Base-by-base conservation (phyloP, 768 basidiomycete species). In the Podaxis rugospora region DNA sequence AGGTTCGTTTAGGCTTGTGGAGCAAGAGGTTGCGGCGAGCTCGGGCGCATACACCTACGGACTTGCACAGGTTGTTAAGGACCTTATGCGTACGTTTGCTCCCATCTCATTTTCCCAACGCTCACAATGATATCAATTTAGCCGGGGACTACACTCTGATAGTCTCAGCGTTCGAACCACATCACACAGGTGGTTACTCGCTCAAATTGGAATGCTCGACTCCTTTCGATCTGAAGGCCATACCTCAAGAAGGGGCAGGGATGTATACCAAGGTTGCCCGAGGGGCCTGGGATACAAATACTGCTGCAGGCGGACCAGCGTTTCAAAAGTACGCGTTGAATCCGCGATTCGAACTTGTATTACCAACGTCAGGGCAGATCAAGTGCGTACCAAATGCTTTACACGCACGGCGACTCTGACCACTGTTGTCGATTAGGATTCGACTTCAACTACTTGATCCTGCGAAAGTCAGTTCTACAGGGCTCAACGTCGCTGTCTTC, bases 201-300 rank as follows among this genome's bases (percentile, higher is more conserved):
- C 71, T 97, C 25, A 78, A 78, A 23, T 72, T 93, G 2, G 84
- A 90, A 53, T 83, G 88, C 59, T 82, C 86, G 0, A 69, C 71
- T 60, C 79, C 83, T 0, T 80, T 95, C 55, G 83, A 87, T 16
- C 63, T 97, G 23, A 75, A 75, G 52, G 65, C 83, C 0, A 88
- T 97, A 23, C 85, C 88, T 0, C 84, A 88, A 60, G 96, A 98
- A 74, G 95, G 93, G 0, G 92, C 94, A 0, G 95, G 95, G 0
- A 92, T 97, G 93, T 96, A 89, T 69, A 74, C 73, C 21, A 88
- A 90, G 65, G 68, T 78, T 0, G 65, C 89, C 1, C 80, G 76
- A n/a, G 93, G 92, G 3, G 74, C 78, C 40, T 98, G 95, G 95
- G 76, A 75, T 4, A 69, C 68, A 21, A 65, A 70, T 2, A 83